phyloP scores from a whole-genome alignment of 75 land plant species.

The Pinus tabuliformis region DNA sequence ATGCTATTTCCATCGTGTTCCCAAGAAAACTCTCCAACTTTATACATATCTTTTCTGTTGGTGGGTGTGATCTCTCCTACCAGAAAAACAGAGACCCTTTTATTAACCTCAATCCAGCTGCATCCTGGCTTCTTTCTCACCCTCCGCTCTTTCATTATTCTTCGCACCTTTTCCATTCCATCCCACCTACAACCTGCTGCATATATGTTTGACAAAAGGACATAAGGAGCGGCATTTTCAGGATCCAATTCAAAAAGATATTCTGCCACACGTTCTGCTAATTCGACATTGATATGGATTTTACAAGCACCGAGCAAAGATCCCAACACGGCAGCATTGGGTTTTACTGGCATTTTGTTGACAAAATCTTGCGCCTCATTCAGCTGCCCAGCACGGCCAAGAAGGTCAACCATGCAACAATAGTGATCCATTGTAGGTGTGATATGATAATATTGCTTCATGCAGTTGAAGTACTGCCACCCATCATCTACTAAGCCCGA shows the following conservation, averaged over 20 bases:
- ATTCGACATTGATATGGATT: conserved; percentile 5
- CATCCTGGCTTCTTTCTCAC: conserved; percentile 3
- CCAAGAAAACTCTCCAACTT: no score
- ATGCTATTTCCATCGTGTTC: no score
- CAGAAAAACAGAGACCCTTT: background rate
- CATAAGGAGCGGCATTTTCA: conserved; percentile 14
- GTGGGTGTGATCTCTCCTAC: background rate
- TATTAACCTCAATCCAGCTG: conserved; percentile 6
- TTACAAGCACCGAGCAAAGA: conserved; percentile 21
- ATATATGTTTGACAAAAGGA: conserved; percentile 20
- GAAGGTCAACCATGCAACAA: conserved; percentile 22
- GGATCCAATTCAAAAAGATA: conserved; percentile 10
- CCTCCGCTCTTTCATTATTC: background rate
- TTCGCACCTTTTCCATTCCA: conserved; percentile 1
- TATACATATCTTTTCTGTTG: no score
- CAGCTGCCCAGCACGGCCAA: conserved; percentile 18
- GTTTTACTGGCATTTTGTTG: conserved; percentile 10
- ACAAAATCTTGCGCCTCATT: conserved; percentile 21
- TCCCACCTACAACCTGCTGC: conserved; percentile 8
- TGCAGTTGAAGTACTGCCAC: conserved; percentile 3
- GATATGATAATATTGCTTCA: conserved; percentile 7
- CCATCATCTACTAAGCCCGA: conserved; percentile 11
- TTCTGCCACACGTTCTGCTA: conserved; percentile 15
- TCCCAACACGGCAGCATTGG: background rate
- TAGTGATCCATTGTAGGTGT: conserved; percentile 10